phyloP scores from a whole-genome alignment of 768 basidiomycete genomes.

The Epithele typhae region DNA sequence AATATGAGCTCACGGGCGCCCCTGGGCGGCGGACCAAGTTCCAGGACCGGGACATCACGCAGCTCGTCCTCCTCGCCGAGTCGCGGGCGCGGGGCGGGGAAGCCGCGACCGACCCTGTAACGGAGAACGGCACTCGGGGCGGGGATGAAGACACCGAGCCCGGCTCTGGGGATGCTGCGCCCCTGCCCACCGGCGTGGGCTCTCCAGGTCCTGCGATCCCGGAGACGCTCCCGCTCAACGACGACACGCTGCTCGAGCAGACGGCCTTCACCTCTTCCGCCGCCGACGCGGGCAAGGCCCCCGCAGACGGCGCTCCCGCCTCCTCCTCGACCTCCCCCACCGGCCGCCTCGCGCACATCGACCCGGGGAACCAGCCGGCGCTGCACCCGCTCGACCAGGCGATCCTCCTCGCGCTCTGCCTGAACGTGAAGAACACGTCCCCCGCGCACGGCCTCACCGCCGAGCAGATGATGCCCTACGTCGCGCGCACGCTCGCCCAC shows the following conservation, averaged over 20 bases:
- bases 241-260: constrained; percentile 93
- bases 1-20: constrained; percentile 90
- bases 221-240: constrained; percentile 82
- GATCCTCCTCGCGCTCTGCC: constrained; percentile 85
- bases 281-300: background rate
- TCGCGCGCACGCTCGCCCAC: constrained; percentile 83
- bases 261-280: constrained; percentile 75
- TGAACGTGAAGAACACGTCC: constrained; percentile 86
- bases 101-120: constrained; percentile 4
- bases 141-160: background rate
- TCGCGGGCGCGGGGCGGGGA: constrained; percentile 47
- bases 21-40: constrained; percentile 93
- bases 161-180: background rate
- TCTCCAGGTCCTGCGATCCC: constrained; percentile 43
- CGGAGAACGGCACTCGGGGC: background rate
- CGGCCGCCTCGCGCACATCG: constrained; percentile 60
- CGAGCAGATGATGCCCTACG: constrained; percentile 92
- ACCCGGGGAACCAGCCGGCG: constrained; percentile 80
- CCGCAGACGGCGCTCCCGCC: constrained; percentile 28
- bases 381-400: constrained; percentile 93
- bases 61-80: constrained; percentile 92
- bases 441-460: constrained; percentile 86
- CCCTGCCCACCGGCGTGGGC: no score
- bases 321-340: constrained; percentile 36
- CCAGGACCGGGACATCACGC: constrained; percentile 79